Evolutionary conservation across 1,284 basidiomycete genomes (phyloP).

Genomic region (Butyriboletus pseudospeciosus): DNA sequence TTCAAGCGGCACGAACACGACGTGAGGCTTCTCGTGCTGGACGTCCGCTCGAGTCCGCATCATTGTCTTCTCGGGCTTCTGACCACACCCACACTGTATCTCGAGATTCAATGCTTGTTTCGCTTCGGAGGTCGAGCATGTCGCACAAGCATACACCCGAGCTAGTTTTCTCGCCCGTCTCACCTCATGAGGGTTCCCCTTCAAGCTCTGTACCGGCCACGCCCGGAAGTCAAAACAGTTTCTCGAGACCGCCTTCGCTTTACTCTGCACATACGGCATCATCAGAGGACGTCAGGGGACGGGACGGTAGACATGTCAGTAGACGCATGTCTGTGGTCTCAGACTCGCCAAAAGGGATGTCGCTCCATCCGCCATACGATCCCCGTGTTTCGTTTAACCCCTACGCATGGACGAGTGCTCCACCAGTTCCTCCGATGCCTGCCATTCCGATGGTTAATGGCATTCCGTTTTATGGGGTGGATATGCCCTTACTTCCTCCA

Average conservation of each 20-base stretch:
- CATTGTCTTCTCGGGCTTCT: constrained; percentile 28
- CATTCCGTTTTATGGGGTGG: constrained; percentile 38
- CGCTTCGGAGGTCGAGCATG: constrained; percentile 32
- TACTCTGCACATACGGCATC: constrained; percentile 46
- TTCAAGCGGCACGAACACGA: constrained; percentile 55
- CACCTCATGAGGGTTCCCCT: constrained; percentile 39
- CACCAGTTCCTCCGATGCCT: constrained; percentile 29
- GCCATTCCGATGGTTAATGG: constrained; percentile 27
- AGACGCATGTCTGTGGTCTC: constrained; percentile 46
- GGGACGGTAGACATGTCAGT: constrained; percentile 34
- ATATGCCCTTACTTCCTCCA: constrained; percentile 68
- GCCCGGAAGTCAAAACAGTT: constrained; percentile 31
- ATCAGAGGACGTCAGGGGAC: constrained; percentile 51
- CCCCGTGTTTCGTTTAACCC: constrained; percentile 36
- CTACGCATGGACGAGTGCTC: constrained; percentile 33
- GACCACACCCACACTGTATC: constrained; percentile 44
- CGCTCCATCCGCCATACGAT: constrained; percentile 33
- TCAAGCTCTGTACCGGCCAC: constrained; percentile 43
- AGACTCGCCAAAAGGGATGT: constrained; percentile 34
- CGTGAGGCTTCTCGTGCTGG: constrained; percentile 57
- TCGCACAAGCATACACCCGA: constrained; percentile 46
- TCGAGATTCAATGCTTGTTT: constrained; percentile 31
- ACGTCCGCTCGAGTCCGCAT: constrained; percentile 23
- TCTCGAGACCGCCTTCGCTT: constrained; percentile 52
- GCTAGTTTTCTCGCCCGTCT: constrained; percentile 29